phyloP scores from a whole-genome alignment of 306 rosid species.

The Cicer judaicum region DNA sequence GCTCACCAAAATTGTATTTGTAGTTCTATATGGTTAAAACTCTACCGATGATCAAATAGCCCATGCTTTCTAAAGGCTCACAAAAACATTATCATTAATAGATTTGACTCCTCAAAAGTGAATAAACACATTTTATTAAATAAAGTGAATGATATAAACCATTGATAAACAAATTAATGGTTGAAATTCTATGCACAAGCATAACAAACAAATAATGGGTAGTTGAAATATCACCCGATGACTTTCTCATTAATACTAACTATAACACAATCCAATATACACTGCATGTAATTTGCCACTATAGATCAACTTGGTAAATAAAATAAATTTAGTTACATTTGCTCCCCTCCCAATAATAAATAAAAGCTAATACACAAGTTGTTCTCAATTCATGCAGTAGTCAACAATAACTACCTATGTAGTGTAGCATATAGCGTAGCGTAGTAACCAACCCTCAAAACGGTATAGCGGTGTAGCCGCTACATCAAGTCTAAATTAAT shows the following conservation, averaged over 20 bases:
- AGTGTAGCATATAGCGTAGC: too few species aligned
- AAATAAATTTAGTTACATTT: conserved; percentile 1
- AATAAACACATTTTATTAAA: neutral
- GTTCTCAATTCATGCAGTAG: conserved; percentile 1
- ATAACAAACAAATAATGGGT: neutral
- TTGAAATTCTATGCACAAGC: neutral
- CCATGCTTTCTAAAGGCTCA: neutral
- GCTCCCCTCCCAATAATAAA: neutral
- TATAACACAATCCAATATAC: conserved; percentile 16
- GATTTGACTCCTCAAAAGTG: neutral
- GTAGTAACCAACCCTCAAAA: too few species aligned
- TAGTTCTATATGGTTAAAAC: neutral
- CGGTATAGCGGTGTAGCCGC: too few species aligned
- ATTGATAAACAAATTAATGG: neutral
- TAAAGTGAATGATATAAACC: neutral
- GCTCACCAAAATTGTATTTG: neutral
- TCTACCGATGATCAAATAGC: neutral
- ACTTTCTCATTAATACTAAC: conserved; percentile 7
- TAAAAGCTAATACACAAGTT: conserved; percentile 1
- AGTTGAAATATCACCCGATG: neutral
- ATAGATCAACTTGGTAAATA: neutral
- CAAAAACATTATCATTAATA: neutral
- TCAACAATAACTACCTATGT: neutral
- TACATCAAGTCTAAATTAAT: too few species aligned
- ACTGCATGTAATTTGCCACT: conserved; percentile 3